phyloP scores from a whole-genome alignment of 306 rosid genomes.

The Prinsepia uniflora region DNA sequence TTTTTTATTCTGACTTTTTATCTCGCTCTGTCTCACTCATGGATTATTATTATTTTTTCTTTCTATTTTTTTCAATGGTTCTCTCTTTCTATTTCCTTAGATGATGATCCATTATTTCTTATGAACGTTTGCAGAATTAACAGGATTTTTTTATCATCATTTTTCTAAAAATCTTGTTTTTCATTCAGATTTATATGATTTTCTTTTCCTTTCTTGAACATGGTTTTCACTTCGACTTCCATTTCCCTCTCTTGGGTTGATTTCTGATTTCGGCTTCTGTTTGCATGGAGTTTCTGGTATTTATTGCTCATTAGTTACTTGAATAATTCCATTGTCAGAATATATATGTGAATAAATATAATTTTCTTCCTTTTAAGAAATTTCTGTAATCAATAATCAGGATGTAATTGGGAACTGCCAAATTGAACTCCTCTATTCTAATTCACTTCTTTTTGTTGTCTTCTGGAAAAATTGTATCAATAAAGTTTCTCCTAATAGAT shows the following conservation, averaged over 20 bases:
- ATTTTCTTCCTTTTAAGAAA: not conserved
- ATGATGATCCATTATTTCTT: slow-evolving; percentile 16
- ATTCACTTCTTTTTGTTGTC: too few species aligned
- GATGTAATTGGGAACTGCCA: not conserved
- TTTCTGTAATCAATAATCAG: slow-evolving; percentile 4
- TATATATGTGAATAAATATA: not conserved
- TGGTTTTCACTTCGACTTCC: not conserved
- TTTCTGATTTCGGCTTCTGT: slow-evolving; percentile 10
- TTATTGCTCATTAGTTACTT: not conserved
- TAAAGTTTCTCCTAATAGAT: slow-evolving; percentile 5
- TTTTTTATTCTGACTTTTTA: slow-evolving; percentile 17
- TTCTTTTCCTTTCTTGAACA: not conserved
- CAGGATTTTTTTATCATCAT: slow-evolving; percentile 4
- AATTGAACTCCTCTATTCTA: not conserved
- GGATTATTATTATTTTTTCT: not conserved
- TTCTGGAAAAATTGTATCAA: not conserved
- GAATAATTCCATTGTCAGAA: not conserved
- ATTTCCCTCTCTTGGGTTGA: not conserved
- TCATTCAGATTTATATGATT: not conserved
- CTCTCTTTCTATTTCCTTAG: slow-evolving; percentile 8
- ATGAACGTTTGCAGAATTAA: not conserved
- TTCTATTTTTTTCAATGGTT: not conserved
- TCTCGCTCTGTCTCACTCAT: slow-evolving; percentile 2
- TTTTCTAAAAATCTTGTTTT: not conserved
- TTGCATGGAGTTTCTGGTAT: slow-evolving; percentile 25